These are phyloP conservation scores for Pseudogymnoascus sp. DNA, from an alignment of 2,329 filamentous ascomycete genomes.

Conservation along the genomic window DNA sequence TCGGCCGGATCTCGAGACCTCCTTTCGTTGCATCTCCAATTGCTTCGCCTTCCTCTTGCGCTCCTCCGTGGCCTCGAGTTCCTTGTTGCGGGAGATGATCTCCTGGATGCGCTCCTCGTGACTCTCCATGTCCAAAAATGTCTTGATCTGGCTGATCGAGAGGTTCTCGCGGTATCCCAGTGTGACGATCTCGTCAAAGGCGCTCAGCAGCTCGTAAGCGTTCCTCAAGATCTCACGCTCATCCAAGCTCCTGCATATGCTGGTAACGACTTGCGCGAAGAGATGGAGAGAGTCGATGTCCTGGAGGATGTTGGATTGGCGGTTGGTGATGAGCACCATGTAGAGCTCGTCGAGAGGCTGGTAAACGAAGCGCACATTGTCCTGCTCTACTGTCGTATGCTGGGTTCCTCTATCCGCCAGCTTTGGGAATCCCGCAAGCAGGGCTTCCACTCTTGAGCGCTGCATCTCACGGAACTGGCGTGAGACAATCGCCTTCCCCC, in stretches of 20 bases:
- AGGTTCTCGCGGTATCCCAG: constrained; percentile 94
- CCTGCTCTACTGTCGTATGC: constrained; percentile 96
- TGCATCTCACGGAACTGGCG: constrained; percentile 98
- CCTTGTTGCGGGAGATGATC: constrained; percentile 96
- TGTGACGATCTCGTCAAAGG: constrained; percentile 95
- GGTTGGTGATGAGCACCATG: constrained; percentile 99
- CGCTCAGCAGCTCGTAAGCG: constrained; percentile 91
- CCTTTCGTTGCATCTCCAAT: constrained; percentile 96
- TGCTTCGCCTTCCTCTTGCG: constrained; percentile 94
- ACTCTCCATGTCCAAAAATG: constrained; percentile 98
- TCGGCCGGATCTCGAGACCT: constrained; percentile 72
- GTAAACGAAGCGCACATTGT: constrained; percentile 99
- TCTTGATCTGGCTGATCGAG: constrained; percentile 95
- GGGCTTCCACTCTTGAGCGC: constrained; percentile 89
- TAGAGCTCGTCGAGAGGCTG: constrained; percentile 98
- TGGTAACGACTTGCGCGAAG: constrained; percentile 94
- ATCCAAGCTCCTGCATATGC: constrained; percentile 91
- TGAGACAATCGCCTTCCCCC: constrained; percentile 96
- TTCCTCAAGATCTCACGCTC: constrained; percentile 92
- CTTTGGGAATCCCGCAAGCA: constrained; percentile 96
- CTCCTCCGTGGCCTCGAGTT: constrained; percentile 83
- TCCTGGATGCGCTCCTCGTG: constrained; percentile 99
- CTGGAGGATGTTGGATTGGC: constrained; percentile 97
- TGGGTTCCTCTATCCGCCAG: constrained; percentile 92
- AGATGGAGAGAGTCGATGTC: constrained; percentile 98